Base-by-base conservation (phyloP, 371 early-diverging fungal genomes). In the Apophysomyces variabilis region DNA sequence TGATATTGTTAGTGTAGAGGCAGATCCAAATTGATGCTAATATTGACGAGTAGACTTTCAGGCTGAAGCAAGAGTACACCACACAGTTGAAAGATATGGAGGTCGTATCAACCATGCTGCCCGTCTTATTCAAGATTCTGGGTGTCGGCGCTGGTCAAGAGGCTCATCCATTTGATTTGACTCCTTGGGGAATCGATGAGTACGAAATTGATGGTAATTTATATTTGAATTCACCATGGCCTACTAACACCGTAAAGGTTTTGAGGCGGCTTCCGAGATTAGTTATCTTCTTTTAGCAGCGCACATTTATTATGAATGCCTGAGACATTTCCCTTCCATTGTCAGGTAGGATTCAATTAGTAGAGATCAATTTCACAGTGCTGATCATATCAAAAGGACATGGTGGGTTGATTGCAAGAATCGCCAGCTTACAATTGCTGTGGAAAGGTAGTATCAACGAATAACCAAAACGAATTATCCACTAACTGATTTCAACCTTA, bases 321-420 rank as follows among this genome's bases (percentile, higher is more conserved):
- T 96, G 35, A 79, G 77, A 38, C 72, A 84, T 50, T 79, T 89
- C 26, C 94, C 96, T 1, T 86, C 92, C n/a, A 74, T 93, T 57
- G 90, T 89, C 4, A 76, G 93, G 65, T 77, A 68, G 37, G 8
- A 12, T 58, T 41, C 26, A 21, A 9, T 43, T 11, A 43, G 18
- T 14, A 18, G 12, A 39, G n/a, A 26, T 21, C 7, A 8, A 5
- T n/a, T 41, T n/a, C 16, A 14, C 35, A 13, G 9, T 32, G 12
- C 4, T 14, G 9, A 41, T 21, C 39, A 38, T 18, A 38, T 16
- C 14, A 45, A n/a, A 11, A 80, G 84, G 38, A 68, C 50, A 56
- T 96, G 94, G 94, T 94, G 93, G 93, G 81, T 88, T 3, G 90
- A 93, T 70, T 91, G 90, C 73, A 92, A 90, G 74, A 83, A 90